A percentile compares a stretch with the other conserved stretches of the same genome.
Conservation (phyloP, 164 flowering plant species). For the Macadamia tetraphylla region DNA sequence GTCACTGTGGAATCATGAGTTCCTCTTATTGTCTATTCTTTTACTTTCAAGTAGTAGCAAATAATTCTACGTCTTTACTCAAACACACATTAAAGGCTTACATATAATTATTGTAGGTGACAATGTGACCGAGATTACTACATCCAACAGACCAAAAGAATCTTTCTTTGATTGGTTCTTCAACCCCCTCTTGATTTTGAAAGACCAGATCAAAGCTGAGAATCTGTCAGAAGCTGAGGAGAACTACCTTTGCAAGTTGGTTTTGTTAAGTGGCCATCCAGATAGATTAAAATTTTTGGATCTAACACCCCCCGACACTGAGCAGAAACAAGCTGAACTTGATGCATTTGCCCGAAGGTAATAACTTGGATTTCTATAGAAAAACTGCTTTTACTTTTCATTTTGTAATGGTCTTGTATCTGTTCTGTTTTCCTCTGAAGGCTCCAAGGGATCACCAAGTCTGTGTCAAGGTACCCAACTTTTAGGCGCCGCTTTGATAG, state of each 20-base stretch:
- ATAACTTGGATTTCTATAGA: not conserved
- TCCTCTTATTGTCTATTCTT: no score
- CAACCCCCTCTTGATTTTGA: constrained; percentile 72
- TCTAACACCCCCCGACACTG: constrained; percentile 46
- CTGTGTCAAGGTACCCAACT: constrained; percentile 81
- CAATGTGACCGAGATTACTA: constrained; percentile 53
- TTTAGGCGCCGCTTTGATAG: constrained; percentile 47
- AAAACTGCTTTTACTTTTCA: not conserved
- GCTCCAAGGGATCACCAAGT: constrained; percentile 78
- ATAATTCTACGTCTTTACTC: no score
- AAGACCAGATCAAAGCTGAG: constrained; percentile 79
- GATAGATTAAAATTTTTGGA: constrained; percentile 44
- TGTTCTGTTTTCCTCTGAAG: constrained; percentile 23
- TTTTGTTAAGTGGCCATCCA: constrained; percentile 51
- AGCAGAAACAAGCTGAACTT: constrained; percentile 61
- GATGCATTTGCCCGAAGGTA: constrained; percentile 89
- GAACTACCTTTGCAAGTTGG: constrained; percentile 60
- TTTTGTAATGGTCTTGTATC: not conserved
- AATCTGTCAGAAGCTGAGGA: constrained; percentile 68
- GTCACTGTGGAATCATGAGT: no score
- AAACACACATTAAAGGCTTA: no score
- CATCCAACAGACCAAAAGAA: constrained; percentile 67
- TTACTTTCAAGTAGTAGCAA: no score
- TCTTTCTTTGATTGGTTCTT: constrained; percentile 75
- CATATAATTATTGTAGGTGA: constrained; percentile 39